Conservation (phyloP, 768 basidiomycete species). For the Leccinum subtestaceum region DNA sequence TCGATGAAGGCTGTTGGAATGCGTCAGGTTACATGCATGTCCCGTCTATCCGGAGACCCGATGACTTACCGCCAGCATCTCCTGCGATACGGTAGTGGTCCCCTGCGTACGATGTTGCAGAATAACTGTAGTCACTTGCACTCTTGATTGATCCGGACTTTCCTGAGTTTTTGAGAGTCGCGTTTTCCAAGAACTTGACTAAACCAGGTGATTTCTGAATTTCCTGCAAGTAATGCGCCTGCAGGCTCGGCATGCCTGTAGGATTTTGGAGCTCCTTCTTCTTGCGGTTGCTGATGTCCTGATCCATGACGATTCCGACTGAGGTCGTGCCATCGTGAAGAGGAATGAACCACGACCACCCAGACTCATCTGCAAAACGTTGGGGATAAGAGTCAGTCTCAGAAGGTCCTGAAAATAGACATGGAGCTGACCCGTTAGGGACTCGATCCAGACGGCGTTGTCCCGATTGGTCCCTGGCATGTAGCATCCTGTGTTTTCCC, state of each 20-base stretch:
- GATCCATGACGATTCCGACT: constrained; percentile 51
- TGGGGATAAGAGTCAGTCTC: background rate
- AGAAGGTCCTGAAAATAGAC: background rate
- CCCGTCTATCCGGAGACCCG: background rate
- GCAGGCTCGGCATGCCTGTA: background rate
- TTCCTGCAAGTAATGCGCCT: constrained; percentile 5
- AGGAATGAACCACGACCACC: constrained; percentile 62
- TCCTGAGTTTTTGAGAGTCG: constrained; percentile 8
- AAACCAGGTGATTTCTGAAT: constrained; percentile 2
- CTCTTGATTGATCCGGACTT: constrained; percentile 16
- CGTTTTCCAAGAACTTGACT: background rate
- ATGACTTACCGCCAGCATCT: background rate
- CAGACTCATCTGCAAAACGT: constrained; percentile 43
- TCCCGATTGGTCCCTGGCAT: background rate
- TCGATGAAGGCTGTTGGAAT: background rate
- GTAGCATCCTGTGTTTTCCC: no score
- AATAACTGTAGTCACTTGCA: constrained; percentile 60
- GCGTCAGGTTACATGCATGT: background rate
- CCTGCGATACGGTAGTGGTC: background rate
- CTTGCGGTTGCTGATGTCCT: constrained; percentile 31
- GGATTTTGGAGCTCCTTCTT: constrained; percentile 5
- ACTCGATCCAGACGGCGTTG: constrained; percentile 39
- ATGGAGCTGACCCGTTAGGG: constrained; percentile 6
- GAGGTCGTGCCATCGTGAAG: constrained; percentile 48
- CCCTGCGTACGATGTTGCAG: constrained; percentile 42